These are phyloP conservation scores for Parasitella parasitica DNA, from an alignment of 371 early-diverging fungal genomes.

Conservation along the genomic window DNA sequence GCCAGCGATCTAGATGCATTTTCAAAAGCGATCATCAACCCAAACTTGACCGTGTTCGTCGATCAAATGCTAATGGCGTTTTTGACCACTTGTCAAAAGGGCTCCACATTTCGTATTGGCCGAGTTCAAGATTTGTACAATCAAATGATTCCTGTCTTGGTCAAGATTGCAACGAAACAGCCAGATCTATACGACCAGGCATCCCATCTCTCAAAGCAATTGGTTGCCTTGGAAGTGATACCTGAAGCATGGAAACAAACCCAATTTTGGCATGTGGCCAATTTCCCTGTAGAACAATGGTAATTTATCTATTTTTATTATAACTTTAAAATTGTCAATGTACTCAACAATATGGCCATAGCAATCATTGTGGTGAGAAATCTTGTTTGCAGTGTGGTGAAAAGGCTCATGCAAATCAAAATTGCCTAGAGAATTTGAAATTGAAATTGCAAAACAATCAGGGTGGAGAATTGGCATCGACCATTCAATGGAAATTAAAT, in stretches of 20 bases:
- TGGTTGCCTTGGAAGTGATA: slow-evolving; percentile 54
- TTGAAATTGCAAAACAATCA: slow-evolving; percentile 12
- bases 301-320: slow-evolving; percentile 15
- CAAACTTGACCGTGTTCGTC: not conserved
- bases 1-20: slow-evolving; percentile 10
- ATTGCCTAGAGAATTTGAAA: slow-evolving; percentile 49
- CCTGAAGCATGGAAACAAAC: slow-evolving; percentile 72
- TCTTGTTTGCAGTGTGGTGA: slow-evolving; percentile 61
- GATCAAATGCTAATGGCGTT: slow-evolving; percentile 9
- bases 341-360: too few species aligned
- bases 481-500: slow-evolving; percentile 52
- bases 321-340: too few species aligned
- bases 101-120: slow-evolving; percentile 32
- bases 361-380: slow-evolving; percentile 32
- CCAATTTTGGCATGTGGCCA: slow-evolving; percentile 66
- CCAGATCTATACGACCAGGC: slow-evolving; percentile 12
- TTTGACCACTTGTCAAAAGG: slow-evolving; percentile 24
- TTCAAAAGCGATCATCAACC: not conserved
- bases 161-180: slow-evolving; percentile 18
- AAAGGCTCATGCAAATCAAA: slow-evolving; percentile 30
- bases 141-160: slow-evolving; percentile 29
- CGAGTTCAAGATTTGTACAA: slow-evolving; percentile 38
- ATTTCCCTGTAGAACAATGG: slow-evolving; percentile 62
- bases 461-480: slow-evolving; percentile 28
- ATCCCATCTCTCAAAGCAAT: slow-evolving; percentile 40